Evolutionary conservation across 2,329 filamentous ascomycete genomes (phyloP).

Genomic region (Teratosphaeria zuluensis): DNA sequence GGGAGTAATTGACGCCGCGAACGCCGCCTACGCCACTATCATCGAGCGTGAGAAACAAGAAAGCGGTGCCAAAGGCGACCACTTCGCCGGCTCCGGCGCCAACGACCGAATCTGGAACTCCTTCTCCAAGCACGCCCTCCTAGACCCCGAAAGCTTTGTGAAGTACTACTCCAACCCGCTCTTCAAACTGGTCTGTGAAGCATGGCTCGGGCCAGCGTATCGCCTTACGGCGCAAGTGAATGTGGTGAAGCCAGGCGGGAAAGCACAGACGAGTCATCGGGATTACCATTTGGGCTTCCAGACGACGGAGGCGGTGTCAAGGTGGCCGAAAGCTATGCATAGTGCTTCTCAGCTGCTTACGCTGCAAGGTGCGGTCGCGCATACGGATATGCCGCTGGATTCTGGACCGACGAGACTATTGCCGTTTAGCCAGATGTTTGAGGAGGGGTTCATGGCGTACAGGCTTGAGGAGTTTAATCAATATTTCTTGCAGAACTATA

Average conservation of each 20-base stretch:
- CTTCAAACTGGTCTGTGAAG: slow-evolving; percentile 41
- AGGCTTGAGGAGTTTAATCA: slow-evolving; percentile 42
- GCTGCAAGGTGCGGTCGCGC: slow-evolving; percentile 54
- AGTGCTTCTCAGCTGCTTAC: slow-evolving; percentile 48
- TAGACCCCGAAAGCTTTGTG: slow-evolving; percentile 44
- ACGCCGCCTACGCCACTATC: slow-evolving; percentile 39
- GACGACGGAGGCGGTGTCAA: slow-evolving; percentile 35
- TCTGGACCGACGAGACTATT: slow-evolving; percentile 52
- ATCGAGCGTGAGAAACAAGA: slow-evolving; percentile 33
- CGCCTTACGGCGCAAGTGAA: slow-evolving; percentile 55
- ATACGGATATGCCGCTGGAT: slow-evolving; percentile 49
- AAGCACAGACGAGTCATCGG: slow-evolving; percentile 48
- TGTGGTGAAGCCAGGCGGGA: slow-evolving; percentile 49
- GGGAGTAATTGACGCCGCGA: slow-evolving; percentile 37
- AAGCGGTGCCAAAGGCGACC: slow-evolving; percentile 43
- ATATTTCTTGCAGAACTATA: slow-evolving; percentile 45
- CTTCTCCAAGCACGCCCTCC: slow-evolving; percentile 50
- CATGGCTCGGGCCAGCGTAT: slow-evolving; percentile 53
- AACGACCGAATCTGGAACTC: slow-evolving; percentile 60
- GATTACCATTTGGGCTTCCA: slow-evolving; percentile 59
- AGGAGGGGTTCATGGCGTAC: slow-evolving; percentile 50
- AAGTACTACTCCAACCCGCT: slow-evolving; percentile 53
- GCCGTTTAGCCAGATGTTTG: slow-evolving; percentile 50
- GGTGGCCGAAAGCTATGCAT: slow-evolving; percentile 46
- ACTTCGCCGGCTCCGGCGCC: slow-evolving; percentile 47